Evolutionary conservation across 768 basidiomycete genomes (phyloP), one percentile per base, ranked within the genome.

Genomic region (Filobasidium wieringae): DNA sequence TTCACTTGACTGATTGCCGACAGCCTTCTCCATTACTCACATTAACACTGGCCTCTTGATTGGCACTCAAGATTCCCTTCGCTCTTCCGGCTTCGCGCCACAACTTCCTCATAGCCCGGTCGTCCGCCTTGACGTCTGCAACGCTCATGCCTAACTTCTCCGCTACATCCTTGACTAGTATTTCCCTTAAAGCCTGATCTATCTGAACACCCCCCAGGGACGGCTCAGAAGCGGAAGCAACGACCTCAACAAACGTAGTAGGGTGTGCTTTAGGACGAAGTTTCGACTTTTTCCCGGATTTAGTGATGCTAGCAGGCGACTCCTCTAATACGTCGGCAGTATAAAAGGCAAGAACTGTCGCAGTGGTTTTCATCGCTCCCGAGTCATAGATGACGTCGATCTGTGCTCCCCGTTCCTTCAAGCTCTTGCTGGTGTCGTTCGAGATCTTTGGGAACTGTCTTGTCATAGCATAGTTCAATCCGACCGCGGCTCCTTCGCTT

Each of bases 381-480:
- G 90, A 88, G 66, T 97, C 95, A 74, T 87, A 99, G 59, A 99
- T 84, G 64, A 99, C 74, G 70, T 97, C 92, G 58, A 69, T 67
- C 51, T 75, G 72, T 71, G 85, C 81, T 14, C 43, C 43, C 7
- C 29, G 22, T 22, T 47, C 29, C 22, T 47, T 47, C 43, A 19
- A 47, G 4, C 22, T 27, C 22, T 19, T 6, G 22, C 29, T 27
- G 7, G 19, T 27, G 14, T 47, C 43, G 24, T 47, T 47, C n/a
- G n/a, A n/a, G 43, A 47, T 19, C 68, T 92, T 86, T 0, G 85
- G 76, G 78, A 97, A 97, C 1, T 82, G 79, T 49, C 93, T 82
- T 1, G 91, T 90, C 90, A 97, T 95, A 40, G 95, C 95, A 68
- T 88, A 99, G 77, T 99, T 99, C 64, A 97, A 80, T 14, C 90